Conservation (phyloP, 148 eudicot species). For the Chenopodium album region DNA sequence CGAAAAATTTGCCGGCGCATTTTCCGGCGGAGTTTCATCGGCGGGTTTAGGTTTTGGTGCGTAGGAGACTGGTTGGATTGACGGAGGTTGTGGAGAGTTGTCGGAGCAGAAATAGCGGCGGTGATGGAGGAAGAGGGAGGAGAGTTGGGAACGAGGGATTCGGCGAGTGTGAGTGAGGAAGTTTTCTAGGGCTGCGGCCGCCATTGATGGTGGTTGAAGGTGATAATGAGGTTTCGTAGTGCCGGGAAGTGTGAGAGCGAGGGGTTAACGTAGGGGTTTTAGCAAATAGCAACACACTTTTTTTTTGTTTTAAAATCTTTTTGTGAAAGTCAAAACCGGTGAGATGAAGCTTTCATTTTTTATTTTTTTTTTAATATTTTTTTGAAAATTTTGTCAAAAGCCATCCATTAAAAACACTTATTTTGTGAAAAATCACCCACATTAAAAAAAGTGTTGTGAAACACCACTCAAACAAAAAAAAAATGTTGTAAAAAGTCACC, state of each 20-base stretch:
- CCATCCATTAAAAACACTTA: too few species aligned
- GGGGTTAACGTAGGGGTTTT: neutral
- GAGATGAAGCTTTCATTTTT: too few species aligned
- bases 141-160: slow-evolving; percentile 23
- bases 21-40: neutral
- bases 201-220: slow-evolving; percentile 14
- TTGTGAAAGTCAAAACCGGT: too few species aligned
- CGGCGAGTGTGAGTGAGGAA: slow-evolving; percentile 45
- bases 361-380: too few species aligned
- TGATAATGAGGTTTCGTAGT: neutral
- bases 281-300: neutral
- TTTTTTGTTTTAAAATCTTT: too few species aligned
- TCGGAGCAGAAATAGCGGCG: slow-evolving; percentile 19
- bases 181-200: slow-evolving; percentile 44
- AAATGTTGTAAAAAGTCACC: too few species aligned
- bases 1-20: neutral
- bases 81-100: neutral
- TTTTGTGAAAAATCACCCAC: too few species aligned
- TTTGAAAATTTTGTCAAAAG: too few species aligned
- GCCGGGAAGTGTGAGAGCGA: neutral
- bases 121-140: slow-evolving; percentile 9
- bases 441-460: too few species aligned
- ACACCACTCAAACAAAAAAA: too few species aligned
- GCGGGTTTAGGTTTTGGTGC: slow-evolving; percentile 44
- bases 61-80: slow-evolving; percentile 54